Evolutionary conservation across 1,284 basidiomycete species (phyloP).

Genomic region (Rhodotorula sp.): DNA sequence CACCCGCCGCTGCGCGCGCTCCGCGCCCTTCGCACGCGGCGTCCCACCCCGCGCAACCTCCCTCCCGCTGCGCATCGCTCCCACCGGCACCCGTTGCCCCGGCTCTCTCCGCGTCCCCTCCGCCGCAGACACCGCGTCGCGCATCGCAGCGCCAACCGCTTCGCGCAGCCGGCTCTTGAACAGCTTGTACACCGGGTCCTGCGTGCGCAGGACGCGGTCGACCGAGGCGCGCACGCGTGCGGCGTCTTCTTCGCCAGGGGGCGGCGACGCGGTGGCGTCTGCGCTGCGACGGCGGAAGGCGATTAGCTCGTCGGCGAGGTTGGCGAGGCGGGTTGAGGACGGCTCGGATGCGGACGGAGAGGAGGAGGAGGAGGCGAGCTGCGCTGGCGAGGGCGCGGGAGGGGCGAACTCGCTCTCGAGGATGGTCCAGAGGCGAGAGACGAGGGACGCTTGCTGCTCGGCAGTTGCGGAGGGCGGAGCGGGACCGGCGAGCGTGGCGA

Average conservation of each 20-base stretch:
- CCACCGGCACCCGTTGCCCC: background rate
- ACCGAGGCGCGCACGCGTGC: background rate
- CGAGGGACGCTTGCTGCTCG: background rate
- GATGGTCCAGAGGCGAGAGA: conserved; percentile 63
- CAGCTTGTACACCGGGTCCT: conserved; percentile 7
- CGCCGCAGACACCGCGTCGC: conserved; percentile 15
- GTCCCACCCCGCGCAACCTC: no score
- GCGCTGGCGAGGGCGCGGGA: conserved; percentile 48
- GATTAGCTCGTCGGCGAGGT: conserved; percentile 71
- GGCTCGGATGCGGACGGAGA: background rate
- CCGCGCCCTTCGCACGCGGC: background rate
- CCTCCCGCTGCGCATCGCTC: background rate
- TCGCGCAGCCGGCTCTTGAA: conserved; percentile 55
- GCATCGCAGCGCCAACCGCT: conserved; percentile 52
- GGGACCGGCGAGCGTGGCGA: conserved; percentile 58
- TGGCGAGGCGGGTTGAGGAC: conserved; percentile 58
- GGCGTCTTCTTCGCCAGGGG: conserved; percentile 10
- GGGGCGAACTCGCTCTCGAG: conserved; percentile 61
- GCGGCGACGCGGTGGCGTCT: conserved; percentile 12
- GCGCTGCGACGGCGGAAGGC: conserved; percentile 49
- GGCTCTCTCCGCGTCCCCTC: background rate
- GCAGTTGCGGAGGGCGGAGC: conserved; percentile 50
- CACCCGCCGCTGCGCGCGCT: background rate
- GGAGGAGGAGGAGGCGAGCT: conserved; percentile 10
- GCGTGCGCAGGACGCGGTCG: conserved; percentile 3